Percentiles rank a stretch among this genome's conserved stretches.
Evolutionary conservation across 306 rosid species (phyloP).

Genomic region (Purshia tridentata): DNA sequence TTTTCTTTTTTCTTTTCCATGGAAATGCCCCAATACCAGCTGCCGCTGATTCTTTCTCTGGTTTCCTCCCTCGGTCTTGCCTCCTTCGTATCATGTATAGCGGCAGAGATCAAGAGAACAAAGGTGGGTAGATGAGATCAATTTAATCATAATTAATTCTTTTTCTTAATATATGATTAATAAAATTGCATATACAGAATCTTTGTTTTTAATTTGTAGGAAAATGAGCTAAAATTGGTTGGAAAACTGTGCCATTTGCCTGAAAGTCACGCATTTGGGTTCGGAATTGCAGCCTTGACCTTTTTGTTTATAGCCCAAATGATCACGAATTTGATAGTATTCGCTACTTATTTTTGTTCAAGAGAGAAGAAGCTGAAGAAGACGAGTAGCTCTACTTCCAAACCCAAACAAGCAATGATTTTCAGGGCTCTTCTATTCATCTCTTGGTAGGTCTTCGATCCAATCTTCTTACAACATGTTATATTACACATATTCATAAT

Average conservation of each 20-base stretch:
- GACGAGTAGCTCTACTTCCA: slow-evolving; percentile 2
- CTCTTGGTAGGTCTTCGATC: slow-evolving; percentile 72
- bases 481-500: no score
- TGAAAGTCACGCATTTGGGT: slow-evolving; percentile 60
- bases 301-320: slow-evolving; percentile 57
- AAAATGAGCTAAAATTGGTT: slow-evolving; percentile 58
- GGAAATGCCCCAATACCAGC: slow-evolving; percentile 51
- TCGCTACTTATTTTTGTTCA: slow-evolving; percentile 42
- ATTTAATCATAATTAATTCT: no score
- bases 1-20: slow-evolving; percentile 13
- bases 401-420: slow-evolving; percentile 38
- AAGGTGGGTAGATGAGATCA: slow-evolving; percentile 39
- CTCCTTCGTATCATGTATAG: slow-evolving; percentile 65
- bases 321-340: slow-evolving; percentile 43
- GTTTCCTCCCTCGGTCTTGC: slow-evolving; percentile 49
- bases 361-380: slow-evolving; percentile 33
- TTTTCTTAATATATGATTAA: neutral
- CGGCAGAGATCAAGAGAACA: slow-evolving; percentile 59
- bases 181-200: no score
- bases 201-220: slow-evolving; percentile 38
- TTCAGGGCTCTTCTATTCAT: slow-evolving; percentile 48
- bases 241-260: slow-evolving; percentile 72
- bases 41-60: slow-evolving; percentile 29
- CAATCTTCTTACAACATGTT: no score
- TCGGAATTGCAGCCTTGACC: slow-evolving; percentile 66